phyloP scores from a whole-genome alignment of 2,329 filamentous ascomycete species.

The Trichoderma atrobrunneum region DNA sequence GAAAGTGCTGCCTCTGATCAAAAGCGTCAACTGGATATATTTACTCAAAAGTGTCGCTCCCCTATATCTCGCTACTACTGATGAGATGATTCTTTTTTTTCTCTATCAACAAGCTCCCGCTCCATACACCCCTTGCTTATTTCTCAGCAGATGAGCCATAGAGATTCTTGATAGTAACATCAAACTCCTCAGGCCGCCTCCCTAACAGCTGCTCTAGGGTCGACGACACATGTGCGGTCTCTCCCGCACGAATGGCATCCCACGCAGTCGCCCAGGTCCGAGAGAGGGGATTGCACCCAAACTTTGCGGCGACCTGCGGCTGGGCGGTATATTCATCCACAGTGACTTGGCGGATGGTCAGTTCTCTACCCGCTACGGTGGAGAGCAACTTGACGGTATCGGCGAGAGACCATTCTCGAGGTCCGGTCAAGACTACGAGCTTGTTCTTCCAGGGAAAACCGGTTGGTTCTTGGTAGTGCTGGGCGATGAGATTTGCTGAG shows the following conservation, averaged over 20 bases:
- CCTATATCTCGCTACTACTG: neutral
- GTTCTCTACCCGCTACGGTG: neutral
- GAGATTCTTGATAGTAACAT: neutral
- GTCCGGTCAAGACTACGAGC: neutral
- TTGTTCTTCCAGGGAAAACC: neutral
- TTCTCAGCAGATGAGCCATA: neutral
- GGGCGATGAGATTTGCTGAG: neutral
- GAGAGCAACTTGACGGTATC: conserved; percentile 1
- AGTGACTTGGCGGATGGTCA: neutral
- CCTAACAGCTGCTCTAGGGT: conserved; percentile 3
- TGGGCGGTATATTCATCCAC: neutral
- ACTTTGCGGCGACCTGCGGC: neutral
- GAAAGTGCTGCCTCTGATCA: neutral
- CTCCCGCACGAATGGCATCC: conserved; percentile 6
- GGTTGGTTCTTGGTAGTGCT: neutral
- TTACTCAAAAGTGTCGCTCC: neutral
- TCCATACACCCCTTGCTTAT: neutral
- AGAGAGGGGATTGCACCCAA: neutral
- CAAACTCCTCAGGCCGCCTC: neutral
- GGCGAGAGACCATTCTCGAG: conserved; percentile 12
- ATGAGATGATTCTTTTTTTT: neutral
- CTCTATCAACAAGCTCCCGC: neutral
- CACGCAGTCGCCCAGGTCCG: conserved; percentile 10
- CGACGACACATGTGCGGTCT: neutral
- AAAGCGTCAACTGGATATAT: neutral